These are phyloP conservation scores for Pyrus betulifolia DNA, from an alignment of 306 rosid species.

Conservation along the genomic window DNA sequence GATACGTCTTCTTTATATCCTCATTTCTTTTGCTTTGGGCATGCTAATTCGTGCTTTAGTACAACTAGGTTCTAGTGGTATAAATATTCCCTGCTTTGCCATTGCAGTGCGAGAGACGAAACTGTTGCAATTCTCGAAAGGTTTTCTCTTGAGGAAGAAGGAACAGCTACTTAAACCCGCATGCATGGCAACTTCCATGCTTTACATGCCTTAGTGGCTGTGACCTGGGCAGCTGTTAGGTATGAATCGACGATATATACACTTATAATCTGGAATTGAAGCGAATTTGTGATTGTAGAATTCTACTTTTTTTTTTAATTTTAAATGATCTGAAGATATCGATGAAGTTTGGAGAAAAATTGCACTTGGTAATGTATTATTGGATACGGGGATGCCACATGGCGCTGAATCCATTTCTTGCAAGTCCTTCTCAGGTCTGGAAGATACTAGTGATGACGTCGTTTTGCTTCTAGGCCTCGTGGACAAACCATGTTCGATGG, in stretches of 20 bases:
- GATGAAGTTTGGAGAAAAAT: too few relatives aligned
- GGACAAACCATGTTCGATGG: too few relatives aligned
- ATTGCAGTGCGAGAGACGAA: slow-evolving; percentile 62
- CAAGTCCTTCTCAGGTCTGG: too few relatives aligned
- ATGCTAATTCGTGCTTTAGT: background rate
- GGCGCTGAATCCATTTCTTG: too few relatives aligned
- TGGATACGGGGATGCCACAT: too few relatives aligned
- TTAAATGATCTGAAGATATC: too few relatives aligned
- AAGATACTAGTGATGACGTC: too few relatives aligned
- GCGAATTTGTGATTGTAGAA: background rate
- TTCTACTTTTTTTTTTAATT: background rate
- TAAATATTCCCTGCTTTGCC: slow-evolving; percentile 12
- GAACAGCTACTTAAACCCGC: slow-evolving; percentile 18
- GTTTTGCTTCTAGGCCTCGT: too few relatives aligned
- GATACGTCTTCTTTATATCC: background rate
- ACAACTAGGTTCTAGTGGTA: background rate
- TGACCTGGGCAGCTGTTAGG: background rate
- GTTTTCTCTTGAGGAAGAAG: slow-evolving; percentile 40
- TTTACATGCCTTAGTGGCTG: background rate
- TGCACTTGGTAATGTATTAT: too few relatives aligned
- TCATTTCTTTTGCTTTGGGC: background rate
- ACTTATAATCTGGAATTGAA: background rate
- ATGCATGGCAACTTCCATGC: background rate
- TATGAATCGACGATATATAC: background rate
- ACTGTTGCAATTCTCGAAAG: slow-evolving; percentile 54